phyloP scores from a whole-genome alignment of 2,329 filamentous ascomycete genomes.

The Ilyonectria destructans region DNA sequence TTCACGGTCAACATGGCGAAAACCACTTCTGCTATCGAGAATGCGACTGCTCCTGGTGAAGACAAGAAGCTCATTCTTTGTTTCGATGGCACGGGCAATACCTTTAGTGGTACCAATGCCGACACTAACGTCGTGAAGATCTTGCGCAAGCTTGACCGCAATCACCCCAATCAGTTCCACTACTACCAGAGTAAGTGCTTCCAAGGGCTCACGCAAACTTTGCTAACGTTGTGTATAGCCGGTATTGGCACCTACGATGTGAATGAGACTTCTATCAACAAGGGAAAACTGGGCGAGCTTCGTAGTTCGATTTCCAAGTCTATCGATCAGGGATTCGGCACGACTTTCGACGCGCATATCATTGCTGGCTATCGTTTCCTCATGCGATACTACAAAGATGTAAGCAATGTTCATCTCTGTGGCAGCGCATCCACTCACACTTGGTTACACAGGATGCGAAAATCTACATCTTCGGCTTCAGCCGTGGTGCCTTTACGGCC shows the following conservation, averaged over 20 bases:
- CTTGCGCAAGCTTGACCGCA: slow-evolving; percentile 62
- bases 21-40: too few species aligned
- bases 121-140: slow-evolving; percentile 72
- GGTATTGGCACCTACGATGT: slow-evolving; percentile 67
- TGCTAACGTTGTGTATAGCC: slow-evolving; percentile 48
- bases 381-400: slow-evolving; percentile 68
- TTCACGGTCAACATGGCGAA: too few species aligned
- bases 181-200: slow-evolving; percentile 64
- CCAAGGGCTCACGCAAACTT: not conserved
- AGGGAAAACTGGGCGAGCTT: slow-evolving; percentile 54
- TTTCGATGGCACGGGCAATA: slow-evolving; percentile 67
- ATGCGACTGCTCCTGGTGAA: too few species aligned
- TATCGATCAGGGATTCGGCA: slow-evolving; percentile 62
- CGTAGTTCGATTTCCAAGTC: slow-evolving; percentile 57
- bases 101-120: slow-evolving; percentile 61
- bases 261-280: slow-evolving; percentile 60
- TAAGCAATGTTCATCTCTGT: slow-evolving; percentile 47
- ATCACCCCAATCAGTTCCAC: slow-evolving; percentile 61
- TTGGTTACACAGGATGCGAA: slow-evolving; percentile 57
- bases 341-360: slow-evolving; percentile 67
- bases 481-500: slow-evolving; percentile 68
- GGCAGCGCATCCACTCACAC: too few species aligned
- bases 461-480: slow-evolving; percentile 71
- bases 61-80: slow-evolving; percentile 64
- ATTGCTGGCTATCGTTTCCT: slow-evolving; percentile 69